Base-by-base conservation (phyloP, 2,329 filamentous ascomycete genomes). In the Apiospora aurea region DNA sequence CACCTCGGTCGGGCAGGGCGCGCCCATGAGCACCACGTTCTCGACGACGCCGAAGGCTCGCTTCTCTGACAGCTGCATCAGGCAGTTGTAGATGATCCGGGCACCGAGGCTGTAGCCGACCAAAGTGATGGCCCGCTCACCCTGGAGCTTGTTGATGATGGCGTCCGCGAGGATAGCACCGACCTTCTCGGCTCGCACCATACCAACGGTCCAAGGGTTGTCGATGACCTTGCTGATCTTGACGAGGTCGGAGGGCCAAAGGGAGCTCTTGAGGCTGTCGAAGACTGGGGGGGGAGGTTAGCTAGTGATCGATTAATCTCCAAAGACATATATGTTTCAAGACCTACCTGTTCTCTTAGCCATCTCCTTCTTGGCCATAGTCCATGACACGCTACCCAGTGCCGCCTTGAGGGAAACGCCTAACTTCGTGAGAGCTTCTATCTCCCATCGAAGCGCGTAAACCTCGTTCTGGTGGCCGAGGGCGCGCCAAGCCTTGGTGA, bases 1-100 rank as follows among this genome's bases (percentile, higher is more conserved):
- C 2, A 87, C 87, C 29, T 92, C 88, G 1, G 93, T 90, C 0
- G 95, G 94, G 7, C 92, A 91, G 0, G 96, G 95, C 0, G 93
- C 88, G 1, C 96, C 96, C 80, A 98, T 94, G 70, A 98, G 80
- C 38, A 97, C 91, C 1, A 93, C 94, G 21, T 91, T 92, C 77
- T 98, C 95, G 29, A 98, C 84, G 0, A 97, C 83, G 0, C 95
- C 96, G 77, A 97, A 97, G 0, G 93, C 94, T 71, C 89, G 89
- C 57, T 94, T 88, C 79, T 94, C 90, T 0, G 94, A 94, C 16
- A 98, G 87, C 13, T 87, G 90, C 77, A 92, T 90, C 2, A 97
- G 86, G 76, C 95, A 97, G 1, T 92, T 90, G 80, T 93, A 97
- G 67, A 98, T 94, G 16, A 96, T 90, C 38, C 93, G 87, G 4